These are phyloP conservation scores for Eremothecium gossypii DNA, from an alignment of 1,139 yeast genomes.

Conservation along the genomic window DNA sequence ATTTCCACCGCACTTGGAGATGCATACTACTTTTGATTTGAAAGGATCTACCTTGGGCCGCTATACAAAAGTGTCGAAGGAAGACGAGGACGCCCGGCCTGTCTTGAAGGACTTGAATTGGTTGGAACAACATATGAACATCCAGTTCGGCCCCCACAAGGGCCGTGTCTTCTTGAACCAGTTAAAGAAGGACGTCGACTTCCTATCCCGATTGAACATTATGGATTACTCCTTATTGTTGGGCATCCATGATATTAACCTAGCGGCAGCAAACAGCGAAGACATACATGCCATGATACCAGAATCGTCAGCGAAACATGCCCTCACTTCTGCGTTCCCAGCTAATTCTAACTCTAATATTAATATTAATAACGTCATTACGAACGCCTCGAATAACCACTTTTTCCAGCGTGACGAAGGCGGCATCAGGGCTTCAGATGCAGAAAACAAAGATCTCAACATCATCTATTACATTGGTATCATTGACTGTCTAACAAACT, in stretches of 20 bases:
- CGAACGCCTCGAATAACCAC: slow-evolving; percentile 18
- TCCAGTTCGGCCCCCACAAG: slow-evolving; percentile 67
- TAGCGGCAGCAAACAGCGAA: slow-evolving; percentile 25
- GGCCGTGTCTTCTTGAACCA: slow-evolving; percentile 54
- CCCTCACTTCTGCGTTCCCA: slow-evolving; percentile 1
- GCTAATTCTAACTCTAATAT: slow-evolving; percentile 3
- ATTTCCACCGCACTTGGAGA: slow-evolving; percentile 88
- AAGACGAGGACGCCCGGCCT: slow-evolving; percentile 21
- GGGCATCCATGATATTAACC: slow-evolving; percentile 67
- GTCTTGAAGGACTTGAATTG: slow-evolving; percentile 83
- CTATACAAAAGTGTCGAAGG: slow-evolving; percentile 33
- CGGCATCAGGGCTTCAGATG: slow-evolving; percentile 72
- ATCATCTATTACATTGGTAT: slow-evolving; percentile 86
- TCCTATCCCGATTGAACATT: slow-evolving; percentile 65
- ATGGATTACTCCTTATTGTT: slow-evolving; percentile 92
- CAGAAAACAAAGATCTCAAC: slow-evolving; percentile 49
- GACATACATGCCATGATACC: slow-evolving; percentile 4
- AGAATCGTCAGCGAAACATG: slow-evolving; percentile 8
- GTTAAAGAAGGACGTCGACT: slow-evolving; percentile 61
- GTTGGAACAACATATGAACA: slow-evolving; percentile 54
- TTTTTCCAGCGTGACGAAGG: slow-evolving; percentile 77
- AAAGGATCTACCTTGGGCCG: slow-evolving; percentile 94
- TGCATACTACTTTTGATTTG: slow-evolving; percentile 78
- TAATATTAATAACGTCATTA: slow-evolving; percentile 1
- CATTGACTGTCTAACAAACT: slow-evolving; percentile 87